These are phyloP conservation scores for Oryza meyeriana DNA, from an alignment of 176 grass and related monocot species.

Conservation along the genomic window DNA sequence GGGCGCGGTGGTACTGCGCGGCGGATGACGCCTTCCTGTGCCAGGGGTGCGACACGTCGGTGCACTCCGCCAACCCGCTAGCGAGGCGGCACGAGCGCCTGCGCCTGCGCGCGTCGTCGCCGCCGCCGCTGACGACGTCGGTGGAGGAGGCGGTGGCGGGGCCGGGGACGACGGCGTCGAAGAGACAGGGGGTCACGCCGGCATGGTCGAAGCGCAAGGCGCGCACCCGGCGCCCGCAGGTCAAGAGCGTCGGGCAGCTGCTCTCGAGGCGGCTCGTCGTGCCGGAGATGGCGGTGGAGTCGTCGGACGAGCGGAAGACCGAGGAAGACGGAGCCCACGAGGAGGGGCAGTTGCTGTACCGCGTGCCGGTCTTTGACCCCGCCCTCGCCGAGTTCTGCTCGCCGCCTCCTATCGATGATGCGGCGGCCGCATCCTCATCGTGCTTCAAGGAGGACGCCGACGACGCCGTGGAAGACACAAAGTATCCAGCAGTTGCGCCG, in stretches of 20 bases:
- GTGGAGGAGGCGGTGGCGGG: background rate
- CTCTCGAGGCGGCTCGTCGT: constrained; percentile 41
- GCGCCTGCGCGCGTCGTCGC: constrained; percentile 44
- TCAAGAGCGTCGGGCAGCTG: constrained; percentile 43
- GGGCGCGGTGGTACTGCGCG: constrained; percentile 92
- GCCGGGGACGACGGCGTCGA: background rate
- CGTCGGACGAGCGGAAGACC: constrained; percentile 46
- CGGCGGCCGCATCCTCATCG: background rate
- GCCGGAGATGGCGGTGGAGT: constrained; percentile 47
- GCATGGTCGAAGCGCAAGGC: constrained; percentile 80
- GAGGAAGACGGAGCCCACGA: constrained; percentile 39
- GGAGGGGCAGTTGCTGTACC: constrained; percentile 59
- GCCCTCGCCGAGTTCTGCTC: constrained; percentile 66
- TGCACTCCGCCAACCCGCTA: constrained; percentile 86
- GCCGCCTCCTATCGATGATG: constrained; percentile 40
- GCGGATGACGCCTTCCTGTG: constrained; percentile 92
- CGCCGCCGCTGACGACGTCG: background rate
- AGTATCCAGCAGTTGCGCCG: background rate
- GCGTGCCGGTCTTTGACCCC: constrained; percentile 65
- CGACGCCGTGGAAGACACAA: constrained; percentile 13
- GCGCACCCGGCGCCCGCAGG: constrained; percentile 48
- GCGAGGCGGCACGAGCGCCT: constrained; percentile 73
- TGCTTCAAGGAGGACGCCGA: constrained; percentile 13
- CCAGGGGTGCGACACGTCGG: constrained; percentile 78
- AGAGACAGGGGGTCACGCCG: constrained; percentile 35